Evolutionary conservation across 2,329 filamentous ascomycete species (phyloP), one percentile per base, ranked within the genome.

Genomic region (Talaromyces sp.): DNA sequence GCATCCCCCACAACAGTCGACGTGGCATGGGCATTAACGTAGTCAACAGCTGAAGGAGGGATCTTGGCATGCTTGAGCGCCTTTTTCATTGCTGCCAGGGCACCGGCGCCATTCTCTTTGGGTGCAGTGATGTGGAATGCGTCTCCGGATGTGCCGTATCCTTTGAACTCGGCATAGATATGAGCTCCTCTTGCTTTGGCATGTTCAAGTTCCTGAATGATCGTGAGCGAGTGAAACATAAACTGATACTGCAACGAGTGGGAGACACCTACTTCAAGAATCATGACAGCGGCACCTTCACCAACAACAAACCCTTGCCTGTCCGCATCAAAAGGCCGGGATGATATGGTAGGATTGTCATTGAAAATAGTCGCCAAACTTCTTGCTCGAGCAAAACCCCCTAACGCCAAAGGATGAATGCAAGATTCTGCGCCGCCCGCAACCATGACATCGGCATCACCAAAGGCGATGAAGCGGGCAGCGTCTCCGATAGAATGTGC

Each of bases 401-500:
- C 91, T 68, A 98, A 89, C 1, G 93, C 91, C 48, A 99, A 82
- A 9, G 95, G 95, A 72, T 99, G 93, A 62, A 99, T 93, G 74
- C 95, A 99, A 0, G 93, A 92, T 76, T 99, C 95, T 8, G 93
- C 87, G 31, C 93, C 93, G 46, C 95, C 95, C n/a, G 95, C 92
- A 8, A 99, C 79, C 92, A 99, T 98, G 61, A 98, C 89, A 74
- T 96, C 85, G 52, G 93, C 93, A 73, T 98, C 93, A 6, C 92
- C 93, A 71, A 88, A 88, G n/a, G 89, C 86, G 65, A 99, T 93
- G 73, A 97, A 91, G 18, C 93, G 87, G n/a, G 90, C 88, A 5
- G 95, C 95, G 74, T 99, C 95, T 18, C 93, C 95, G 57, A 99
- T 88, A 1, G 93, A 92, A 78, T 99, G 95, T 0, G 93, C 91